A percentile compares a stretch with the other conserved stretches of the same genome.
Conservation (phyloP, 2,329 filamentous ascomycete genomes). For the Fonsecaea pugnacius region DNA sequence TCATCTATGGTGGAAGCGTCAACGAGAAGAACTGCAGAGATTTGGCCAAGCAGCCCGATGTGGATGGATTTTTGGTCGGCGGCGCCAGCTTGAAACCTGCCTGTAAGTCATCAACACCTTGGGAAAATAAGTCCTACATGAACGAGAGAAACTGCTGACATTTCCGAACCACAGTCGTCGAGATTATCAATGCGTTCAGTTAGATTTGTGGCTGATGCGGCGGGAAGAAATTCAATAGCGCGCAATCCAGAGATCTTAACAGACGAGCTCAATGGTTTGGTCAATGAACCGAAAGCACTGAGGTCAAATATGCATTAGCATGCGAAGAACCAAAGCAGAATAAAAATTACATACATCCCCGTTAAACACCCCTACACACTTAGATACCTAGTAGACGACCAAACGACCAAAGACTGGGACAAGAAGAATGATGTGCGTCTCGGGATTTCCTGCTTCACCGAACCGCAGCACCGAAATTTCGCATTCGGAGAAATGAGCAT, state of each 20-base stretch:
- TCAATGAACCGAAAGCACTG: neutral
- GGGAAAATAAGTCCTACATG: neutral
- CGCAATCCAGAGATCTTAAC: neutral
- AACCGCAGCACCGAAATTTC: constrained; percentile 8
- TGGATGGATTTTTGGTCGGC: constrained; percentile 97
- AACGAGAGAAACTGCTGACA: constrained; percentile 12
- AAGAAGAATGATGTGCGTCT: neutral
- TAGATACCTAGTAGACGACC: too few species aligned
- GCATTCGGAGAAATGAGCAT: constrained; percentile 11
- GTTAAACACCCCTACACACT: too few species aligned
- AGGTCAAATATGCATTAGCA: neutral
- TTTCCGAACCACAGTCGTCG: constrained; percentile 56
- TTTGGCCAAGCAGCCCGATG: constrained; percentile 87
- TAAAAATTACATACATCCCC: too few species aligned
- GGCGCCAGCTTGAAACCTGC: constrained; percentile 96
- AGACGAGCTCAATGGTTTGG: neutral
- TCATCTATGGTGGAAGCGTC: constrained; percentile 96
- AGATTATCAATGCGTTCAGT: constrained; percentile 69
- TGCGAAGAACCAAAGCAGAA: neutral
- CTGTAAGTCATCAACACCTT: constrained; percentile 62
- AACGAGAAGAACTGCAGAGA: constrained; percentile 98
- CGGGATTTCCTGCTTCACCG: neutral
- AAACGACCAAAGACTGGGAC: too few species aligned
- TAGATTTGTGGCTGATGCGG: constrained; percentile 39
- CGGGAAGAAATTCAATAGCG: neutral